phyloP scores from a whole-genome alignment of 805 yeast genomes.

The Monosporozyma unispora region DNA sequence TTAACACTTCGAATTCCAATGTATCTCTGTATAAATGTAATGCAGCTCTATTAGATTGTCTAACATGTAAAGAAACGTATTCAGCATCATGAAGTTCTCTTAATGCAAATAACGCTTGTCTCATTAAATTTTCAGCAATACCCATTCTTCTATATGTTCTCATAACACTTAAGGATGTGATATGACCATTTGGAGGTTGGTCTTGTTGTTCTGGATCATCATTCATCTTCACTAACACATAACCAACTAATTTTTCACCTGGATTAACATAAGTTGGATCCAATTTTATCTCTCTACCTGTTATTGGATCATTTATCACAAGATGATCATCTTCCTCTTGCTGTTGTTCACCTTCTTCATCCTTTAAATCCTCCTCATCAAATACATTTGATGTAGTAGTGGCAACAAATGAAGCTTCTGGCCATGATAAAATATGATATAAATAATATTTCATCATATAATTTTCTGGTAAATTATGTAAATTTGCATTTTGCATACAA shows the following conservation, averaged over 20 bases:
- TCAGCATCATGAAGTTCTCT: slow-evolving; percentile 74
- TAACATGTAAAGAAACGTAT: slow-evolving; percentile 84
- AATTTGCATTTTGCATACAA: slow-evolving; percentile 92
- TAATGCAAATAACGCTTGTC: slow-evolving; percentile 70
- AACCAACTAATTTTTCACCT: slow-evolving; percentile 86
- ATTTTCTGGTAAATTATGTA: slow-evolving; percentile 89
- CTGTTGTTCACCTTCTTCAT: slow-evolving; percentile 14
- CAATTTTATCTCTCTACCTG: slow-evolving; percentile 33
- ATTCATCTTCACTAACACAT: slow-evolving; percentile 93
- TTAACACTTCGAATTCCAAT: slow-evolving; percentile 68
- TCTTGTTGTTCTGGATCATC: slow-evolving; percentile 77
- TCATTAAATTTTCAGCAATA: slow-evolving; percentile 83
- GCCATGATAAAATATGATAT: slow-evolving; percentile 94
- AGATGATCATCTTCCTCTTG: slow-evolving; percentile 9
- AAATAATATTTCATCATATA: slow-evolving; percentile 86
- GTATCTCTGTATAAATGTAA: slow-evolving; percentile 84
- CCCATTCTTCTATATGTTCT: slow-evolving; percentile 94
- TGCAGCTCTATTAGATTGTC: slow-evolving; percentile 91
- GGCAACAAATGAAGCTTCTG: slow-evolving; percentile 94
- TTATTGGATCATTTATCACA: slow-evolving; percentile 16
- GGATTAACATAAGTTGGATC: slow-evolving; percentile 55
- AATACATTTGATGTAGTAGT: slow-evolving; percentile 42
- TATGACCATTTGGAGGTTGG: slow-evolving; percentile 82
- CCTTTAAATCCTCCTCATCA: slow-evolving; percentile 15
- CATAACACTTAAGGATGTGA: slow-evolving; percentile 90